phyloP scores from a whole-genome alignment of 2,329 filamentous ascomycete genomes.

The Cordyceps tenuipes region DNA sequence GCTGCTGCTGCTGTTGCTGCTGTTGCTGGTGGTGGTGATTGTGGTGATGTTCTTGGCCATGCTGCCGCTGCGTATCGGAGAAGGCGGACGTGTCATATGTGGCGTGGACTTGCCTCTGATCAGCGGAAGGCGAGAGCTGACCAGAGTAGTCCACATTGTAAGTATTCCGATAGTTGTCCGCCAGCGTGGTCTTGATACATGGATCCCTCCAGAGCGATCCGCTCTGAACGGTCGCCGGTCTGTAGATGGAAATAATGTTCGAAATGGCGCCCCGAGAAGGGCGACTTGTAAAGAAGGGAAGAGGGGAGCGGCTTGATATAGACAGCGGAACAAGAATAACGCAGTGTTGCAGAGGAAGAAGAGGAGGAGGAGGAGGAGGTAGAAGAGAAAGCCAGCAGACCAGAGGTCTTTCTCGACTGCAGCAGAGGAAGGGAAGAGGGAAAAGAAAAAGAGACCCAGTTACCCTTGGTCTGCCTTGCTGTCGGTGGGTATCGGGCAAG shows the following conservation, averaged over 20 bases:
- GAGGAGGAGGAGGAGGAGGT: not conserved
- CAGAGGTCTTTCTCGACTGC: conserved; percentile 1
- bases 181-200: conserved; percentile 65
- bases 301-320: not conserved
- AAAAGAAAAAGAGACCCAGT: not conserved
- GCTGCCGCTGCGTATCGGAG: conserved; percentile 28
- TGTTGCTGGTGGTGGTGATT: not conserved
- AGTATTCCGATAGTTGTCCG: conserved; percentile 65
- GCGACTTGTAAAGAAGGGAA: conserved; percentile 28
- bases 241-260: conserved; percentile 53
- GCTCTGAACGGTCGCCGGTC: conserved; percentile 64
- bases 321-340: not conserved
- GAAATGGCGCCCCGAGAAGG: conserved; percentile 41
- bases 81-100: conserved; percentile 46
- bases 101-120: conserved; percentile 56
- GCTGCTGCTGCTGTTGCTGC: too few relatives aligned
- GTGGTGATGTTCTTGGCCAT: conserved; percentile 19
- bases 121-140: conserved; percentile 57
- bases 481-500: conserved; percentile 10
- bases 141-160: conserved; percentile 69
- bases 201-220: conserved; percentile 68
- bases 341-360: not conserved
- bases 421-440: not conserved
- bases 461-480: conserved; percentile 8
- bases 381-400: conserved; percentile 1